Base-by-base conservation (phyloP, 768 basidiomycete genomes). In the Lentinula edodes region DNA sequence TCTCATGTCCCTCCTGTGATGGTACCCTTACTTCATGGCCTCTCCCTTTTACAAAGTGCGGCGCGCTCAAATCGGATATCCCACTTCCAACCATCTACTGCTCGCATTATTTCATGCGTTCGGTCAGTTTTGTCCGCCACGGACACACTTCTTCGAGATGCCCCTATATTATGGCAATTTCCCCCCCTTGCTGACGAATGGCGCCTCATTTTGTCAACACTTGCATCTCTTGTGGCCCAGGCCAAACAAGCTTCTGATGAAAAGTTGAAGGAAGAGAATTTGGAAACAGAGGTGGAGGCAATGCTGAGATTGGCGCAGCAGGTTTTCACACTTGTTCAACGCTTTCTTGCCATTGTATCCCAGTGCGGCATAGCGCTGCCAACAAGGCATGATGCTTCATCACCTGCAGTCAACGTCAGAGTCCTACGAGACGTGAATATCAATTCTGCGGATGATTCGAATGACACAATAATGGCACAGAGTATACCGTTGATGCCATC, bases 51-150 rank as follows among this genome's bases (percentile, higher is more conserved):
- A 23, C 90, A 95, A 68, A 89, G 83, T 60, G 91, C 95, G 5
- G 93, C 94, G 18, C 80, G 85, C 46, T 79, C 85, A n/a, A 87
- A 87, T 66, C 86, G 91, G 51, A 75, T 84, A 32, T 75, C 87
- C 2, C 96, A 98, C 73, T 95, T 93, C 67, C 93, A 95, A 68
- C 95, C 96, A 6, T 90, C 94, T 2, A 93, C 95, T 0, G 95
- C 95, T 13, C 95, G 88, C 73, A 90, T 98, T 62, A 95, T 99
- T 66, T 94, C 93, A 12, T 93, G 91, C 58, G 93, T 98, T 52
- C 89, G 95, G 36, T 85, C 88, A 32, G 89, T 96, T 16, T 82
- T 99, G 48, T 84, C 87, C 34, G 83, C 89, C 10, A 87, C 93
- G 15, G 90, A 90, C 61, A 95, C 93, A 60, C 80, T 97, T 23